Evolutionary conservation across 129 eudicot species (phyloP).

Genomic region (Solidago caesia): DNA sequence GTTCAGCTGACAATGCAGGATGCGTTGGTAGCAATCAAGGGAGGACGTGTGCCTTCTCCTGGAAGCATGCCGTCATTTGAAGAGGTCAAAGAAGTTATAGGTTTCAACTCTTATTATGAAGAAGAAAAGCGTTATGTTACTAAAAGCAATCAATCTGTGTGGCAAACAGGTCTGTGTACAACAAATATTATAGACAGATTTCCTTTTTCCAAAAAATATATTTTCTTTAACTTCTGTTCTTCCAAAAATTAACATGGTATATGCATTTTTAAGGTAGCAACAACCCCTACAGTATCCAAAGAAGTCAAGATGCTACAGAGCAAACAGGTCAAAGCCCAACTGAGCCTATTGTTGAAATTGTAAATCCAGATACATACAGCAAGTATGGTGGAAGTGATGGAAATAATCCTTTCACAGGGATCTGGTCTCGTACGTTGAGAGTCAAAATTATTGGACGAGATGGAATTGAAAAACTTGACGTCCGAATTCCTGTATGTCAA

Average conservation of each 20-base stretch:
- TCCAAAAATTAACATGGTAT: slow-evolving; percentile 28
- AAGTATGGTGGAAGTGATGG: slow-evolving; percentile 43
- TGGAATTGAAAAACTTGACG: slow-evolving; percentile 89
- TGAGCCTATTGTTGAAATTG: slow-evolving; percentile 62
- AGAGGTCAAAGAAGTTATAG: slow-evolving; percentile 79
- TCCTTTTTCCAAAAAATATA: background rate
- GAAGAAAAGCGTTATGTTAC: slow-evolving; percentile 78
- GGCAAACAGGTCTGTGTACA: slow-evolving; percentile 47
- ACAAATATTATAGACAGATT: background rate
- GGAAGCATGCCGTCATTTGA: slow-evolving; percentile 98
- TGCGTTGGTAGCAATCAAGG: slow-evolving; percentile 73
- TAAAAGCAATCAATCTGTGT: slow-evolving; percentile 38
- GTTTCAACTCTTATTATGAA: slow-evolving; percentile 75
- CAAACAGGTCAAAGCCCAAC: slow-evolving; percentile 38
- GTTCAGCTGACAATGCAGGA: slow-evolving; percentile 51
- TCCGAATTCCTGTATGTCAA: slow-evolving; percentile 84
- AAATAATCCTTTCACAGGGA: slow-evolving; percentile 52
- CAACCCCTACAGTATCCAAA: slow-evolving; percentile 39
- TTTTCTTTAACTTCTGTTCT: slow-evolving; percentile 5
- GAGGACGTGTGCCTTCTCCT: slow-evolving; percentile 87
- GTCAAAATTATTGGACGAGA: slow-evolving; percentile 81
- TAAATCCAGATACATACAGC: slow-evolving; percentile 68
- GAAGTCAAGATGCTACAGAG: slow-evolving; percentile 44
- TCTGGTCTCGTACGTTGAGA: slow-evolving; percentile 87
- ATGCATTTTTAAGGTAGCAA: slow-evolving; percentile 47